Evolutionary conservation across 116 monocot species (phyloP).

Genomic region (Iris pallida): DNA sequence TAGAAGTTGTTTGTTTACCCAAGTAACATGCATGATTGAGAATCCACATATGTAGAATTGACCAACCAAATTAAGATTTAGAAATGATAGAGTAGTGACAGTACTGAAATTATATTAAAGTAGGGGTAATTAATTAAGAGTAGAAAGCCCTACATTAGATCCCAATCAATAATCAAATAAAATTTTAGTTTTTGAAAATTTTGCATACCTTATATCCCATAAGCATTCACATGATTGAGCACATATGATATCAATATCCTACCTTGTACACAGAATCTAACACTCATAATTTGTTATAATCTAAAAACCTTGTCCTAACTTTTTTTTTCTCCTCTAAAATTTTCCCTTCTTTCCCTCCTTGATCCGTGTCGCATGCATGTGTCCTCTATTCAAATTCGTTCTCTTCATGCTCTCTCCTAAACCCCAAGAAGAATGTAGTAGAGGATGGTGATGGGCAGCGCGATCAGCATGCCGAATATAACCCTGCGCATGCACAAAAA

Average conservation of each 20-base stretch:
- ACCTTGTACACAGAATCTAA: constrained; percentile 17
- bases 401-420: background rate
- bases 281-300: constrained; percentile 8
- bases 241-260: background rate
- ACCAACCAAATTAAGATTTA: no score
- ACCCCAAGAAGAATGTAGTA: constrained; percentile 27
- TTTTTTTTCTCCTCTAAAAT: background rate
- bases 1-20: no score
- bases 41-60: no score
- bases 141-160: background rate
- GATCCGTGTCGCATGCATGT: background rate
- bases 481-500: constrained; percentile 10
- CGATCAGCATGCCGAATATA: constrained; percentile 25
- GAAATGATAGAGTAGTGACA: no score
- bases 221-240: constrained; percentile 12
- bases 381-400: background rate
- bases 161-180: background rate
- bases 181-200: background rate
- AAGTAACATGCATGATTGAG: no score
- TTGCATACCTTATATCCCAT: background rate
- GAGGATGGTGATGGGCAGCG: constrained; percentile 21
- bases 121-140: no score
- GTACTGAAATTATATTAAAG: no score
- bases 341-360: background rate
- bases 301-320: background rate